Percentiles rank a stretch among this genome's conserved stretches.
These are phyloP conservation scores for Solanum pinnatisectum DNA, from an alignment of 257 asterid species.

Conservation along the genomic window DNA sequence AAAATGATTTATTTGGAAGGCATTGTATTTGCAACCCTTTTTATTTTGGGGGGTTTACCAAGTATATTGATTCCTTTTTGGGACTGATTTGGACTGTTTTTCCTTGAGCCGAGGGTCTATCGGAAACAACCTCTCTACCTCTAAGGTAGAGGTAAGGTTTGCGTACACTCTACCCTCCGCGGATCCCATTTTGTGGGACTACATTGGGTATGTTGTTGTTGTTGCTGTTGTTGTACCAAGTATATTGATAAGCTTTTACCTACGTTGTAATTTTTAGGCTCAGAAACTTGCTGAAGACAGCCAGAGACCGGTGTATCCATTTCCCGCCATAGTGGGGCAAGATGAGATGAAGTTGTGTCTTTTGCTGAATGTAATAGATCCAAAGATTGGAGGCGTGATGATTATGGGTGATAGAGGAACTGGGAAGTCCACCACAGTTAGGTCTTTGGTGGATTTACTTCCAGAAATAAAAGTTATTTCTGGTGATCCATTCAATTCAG, in stretches of 20 bases:
- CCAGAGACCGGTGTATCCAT: slow-evolving; percentile 93
- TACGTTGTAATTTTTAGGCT: slow-evolving; percentile 20
- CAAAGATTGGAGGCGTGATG: slow-evolving; percentile 98
- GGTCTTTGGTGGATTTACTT: slow-evolving; percentile 79
- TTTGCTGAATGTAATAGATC: slow-evolving; percentile 76
- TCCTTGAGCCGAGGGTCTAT: neutral
- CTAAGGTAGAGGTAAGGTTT: neutral
- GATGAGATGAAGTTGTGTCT: slow-evolving; percentile 95
- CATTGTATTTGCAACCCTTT: neutral
- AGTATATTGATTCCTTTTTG: neutral
- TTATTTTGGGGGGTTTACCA: neutral
- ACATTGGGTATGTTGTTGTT: neutral
- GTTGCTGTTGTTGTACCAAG: neutral
- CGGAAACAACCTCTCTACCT: neutral
- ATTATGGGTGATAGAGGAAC: slow-evolving; percentile 98
- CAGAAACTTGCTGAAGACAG: slow-evolving; percentile 52
- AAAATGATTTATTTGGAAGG: neutral
- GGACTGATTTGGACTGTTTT: neutral
- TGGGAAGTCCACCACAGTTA: slow-evolving; percentile 84
- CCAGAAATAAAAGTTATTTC: slow-evolving; percentile 72
- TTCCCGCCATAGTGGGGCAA: slow-evolving; percentile 96
- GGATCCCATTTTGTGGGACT: neutral
- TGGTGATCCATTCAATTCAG: slow-evolving; percentile 86
- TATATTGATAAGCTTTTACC: neutral
- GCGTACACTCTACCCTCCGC: neutral